Conservation (phyloP, 179 eudicot genomes). For the Beta corolliflora region DNA sequence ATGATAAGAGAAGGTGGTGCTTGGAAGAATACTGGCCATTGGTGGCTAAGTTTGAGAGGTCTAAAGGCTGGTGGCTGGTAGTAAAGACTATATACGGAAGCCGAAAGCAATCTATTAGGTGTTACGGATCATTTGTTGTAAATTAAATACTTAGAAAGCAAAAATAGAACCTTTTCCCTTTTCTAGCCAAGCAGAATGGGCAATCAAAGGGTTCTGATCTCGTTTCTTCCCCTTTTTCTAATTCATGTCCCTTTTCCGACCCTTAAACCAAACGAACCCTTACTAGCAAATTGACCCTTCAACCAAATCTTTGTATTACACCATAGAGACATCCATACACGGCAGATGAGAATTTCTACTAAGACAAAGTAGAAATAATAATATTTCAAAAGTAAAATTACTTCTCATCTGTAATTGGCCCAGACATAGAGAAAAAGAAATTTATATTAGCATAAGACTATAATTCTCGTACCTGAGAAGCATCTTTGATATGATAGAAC, state of each 20-base stretch:
- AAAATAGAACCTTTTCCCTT: background rate
- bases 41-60: background rate
- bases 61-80: background rate
- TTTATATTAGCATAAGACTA: background rate
- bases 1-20: background rate
- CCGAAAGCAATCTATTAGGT: background rate
- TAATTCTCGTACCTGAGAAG: slow-evolving; percentile 59
- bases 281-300: background rate
- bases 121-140: background rate
- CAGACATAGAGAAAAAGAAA: background rate
- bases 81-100: background rate
- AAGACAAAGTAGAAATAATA: background rate
- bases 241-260: background rate
- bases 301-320: too few species aligned
- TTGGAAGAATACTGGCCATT: background rate
- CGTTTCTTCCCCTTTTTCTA: too few species aligned
- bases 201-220: background rate
- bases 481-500: slow-evolving; percentile 68
- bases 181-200: background rate
- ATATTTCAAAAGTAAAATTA: background rate
- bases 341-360: background rate
- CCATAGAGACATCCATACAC: too few species aligned
- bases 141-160: background rate
- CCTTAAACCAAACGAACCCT: background rate
- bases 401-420: background rate